These are phyloP conservation scores for Colletotrichum sp. DNA, from an alignment of 2,329 filamentous ascomycete genomes.

Conservation along the genomic window DNA sequence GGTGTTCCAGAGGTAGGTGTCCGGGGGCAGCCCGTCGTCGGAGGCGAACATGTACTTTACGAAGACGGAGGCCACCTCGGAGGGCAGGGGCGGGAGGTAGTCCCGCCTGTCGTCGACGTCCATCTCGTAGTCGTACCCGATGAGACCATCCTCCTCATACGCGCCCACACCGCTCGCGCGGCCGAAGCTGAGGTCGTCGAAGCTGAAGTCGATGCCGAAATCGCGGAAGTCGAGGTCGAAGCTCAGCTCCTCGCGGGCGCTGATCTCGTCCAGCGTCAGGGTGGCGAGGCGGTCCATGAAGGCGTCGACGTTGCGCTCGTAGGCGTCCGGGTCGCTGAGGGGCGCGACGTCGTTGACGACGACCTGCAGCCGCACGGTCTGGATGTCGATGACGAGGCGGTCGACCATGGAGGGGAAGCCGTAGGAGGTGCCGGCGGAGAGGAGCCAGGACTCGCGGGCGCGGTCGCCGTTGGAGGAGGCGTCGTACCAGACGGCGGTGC, in stretches of 20 bases:
- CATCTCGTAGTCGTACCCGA: constrained; percentile 8
- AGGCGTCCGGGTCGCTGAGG: constrained; percentile 34
- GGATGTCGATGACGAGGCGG: constrained; percentile 42
- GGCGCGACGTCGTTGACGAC: constrained; percentile 39
- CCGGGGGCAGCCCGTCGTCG: constrained; percentile 33
- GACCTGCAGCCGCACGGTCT: constrained; percentile 43
- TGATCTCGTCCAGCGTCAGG: not conserved
- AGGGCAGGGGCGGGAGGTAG: constrained; percentile 6
- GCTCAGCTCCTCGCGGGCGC: not conserved
- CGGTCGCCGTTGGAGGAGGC: constrained; percentile 43
- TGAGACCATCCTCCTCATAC: not conserved
- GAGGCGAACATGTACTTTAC: constrained; percentile 36
- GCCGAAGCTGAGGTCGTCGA: constrained; percentile 3
- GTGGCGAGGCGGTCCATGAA: constrained; percentile 27
- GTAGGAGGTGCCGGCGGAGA: constrained; percentile 34
- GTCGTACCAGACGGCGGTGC: constrained; percentile 48
- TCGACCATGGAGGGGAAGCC: constrained; percentile 38
- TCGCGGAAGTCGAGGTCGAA: not conserved
- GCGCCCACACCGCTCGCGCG: not conserved
- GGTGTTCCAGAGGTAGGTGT: constrained; percentile 47
- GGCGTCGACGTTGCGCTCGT: constrained; percentile 36
- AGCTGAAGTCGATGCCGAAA: constrained; percentile 14
- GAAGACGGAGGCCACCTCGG: constrained; percentile 34
- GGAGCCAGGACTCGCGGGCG: constrained; percentile 39
- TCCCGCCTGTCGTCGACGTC: not conserved